Evolutionary conservation across 257 asterid genomes (phyloP), one percentile per base, ranked within the genome.

Genomic region (Nicotiana sylvestris): DNA sequence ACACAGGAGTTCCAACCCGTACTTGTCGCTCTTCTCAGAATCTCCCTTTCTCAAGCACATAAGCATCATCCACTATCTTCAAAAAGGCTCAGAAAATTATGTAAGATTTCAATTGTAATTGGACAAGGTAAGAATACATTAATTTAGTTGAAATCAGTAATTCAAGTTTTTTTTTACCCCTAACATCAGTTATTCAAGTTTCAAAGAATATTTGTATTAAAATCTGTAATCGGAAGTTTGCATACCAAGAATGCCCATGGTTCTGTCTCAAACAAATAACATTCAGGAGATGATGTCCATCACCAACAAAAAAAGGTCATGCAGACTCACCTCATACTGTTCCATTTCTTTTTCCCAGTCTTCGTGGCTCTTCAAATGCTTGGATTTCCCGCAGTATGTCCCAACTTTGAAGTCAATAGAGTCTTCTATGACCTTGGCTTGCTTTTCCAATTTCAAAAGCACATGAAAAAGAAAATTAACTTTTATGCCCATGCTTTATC

Each of bases 271-370:
- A 46, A 12, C 5, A 53, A 77, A 43, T 46, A 37, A 66, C 17
- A 66, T 39, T 13, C 17, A 68, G 72, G 49, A 78, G 61, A 81
- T 69, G 21, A 65, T 51, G 43, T 27, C n/a, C 17, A 56, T 66
- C 55, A 53, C 16, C 13, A 46, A 76, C 79, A 53, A 30, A 74
- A 43, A 56, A 56, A 80, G 51, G 53, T 35, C 74, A 60, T 4
- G 51, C 46, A 77, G 77, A 91, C 99, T 86, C 86, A 96, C 99
- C 99, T 94, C 99, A 49, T 89, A 83, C 65, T 92, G 91, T 70
- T 92, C 98, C 80, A 93, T 85, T 88, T 94, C 95, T 85, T 89
- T 94, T 87, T 89, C 93, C 98, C 99, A 92, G 78, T 93, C 94
- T 32, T 72, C 89, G 82, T 58, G 88, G 84, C 85, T 77, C 89